Percentiles rank a stretch among this genome's conserved stretches.
Conservation (phyloP, 83 land plant genomes). For the Picea abies region DNA sequence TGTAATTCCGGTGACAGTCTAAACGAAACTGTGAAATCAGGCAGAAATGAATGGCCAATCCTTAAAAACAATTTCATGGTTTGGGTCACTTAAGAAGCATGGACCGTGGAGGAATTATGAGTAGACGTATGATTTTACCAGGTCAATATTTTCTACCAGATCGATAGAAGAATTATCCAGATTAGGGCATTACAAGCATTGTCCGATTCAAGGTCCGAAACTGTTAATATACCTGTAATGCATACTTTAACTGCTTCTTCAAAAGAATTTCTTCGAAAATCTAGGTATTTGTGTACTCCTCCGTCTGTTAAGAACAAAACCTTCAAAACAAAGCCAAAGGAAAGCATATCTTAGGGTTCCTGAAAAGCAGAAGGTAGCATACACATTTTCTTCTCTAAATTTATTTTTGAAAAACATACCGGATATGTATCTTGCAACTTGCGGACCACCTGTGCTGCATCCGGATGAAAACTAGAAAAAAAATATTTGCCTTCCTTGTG, state of each 20-base stretch:
- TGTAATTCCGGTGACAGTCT: too few species aligned
- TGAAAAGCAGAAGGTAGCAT: too few species aligned
- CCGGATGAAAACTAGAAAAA: slow-evolving; percentile 95
- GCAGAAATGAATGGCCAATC: too few species aligned
- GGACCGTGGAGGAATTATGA: too few species aligned
- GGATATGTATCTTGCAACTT: slow-evolving; percentile 68
- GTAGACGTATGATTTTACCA: too few species aligned
- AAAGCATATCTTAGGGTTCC: too few species aligned
- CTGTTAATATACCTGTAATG: slow-evolving; percentile 20
- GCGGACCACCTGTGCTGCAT: slow-evolving; percentile 67
- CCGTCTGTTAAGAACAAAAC: slow-evolving; percentile 89
- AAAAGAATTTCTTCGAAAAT: slow-evolving; percentile 76
- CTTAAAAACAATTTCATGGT: too few species aligned
- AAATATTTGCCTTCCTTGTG: slow-evolving; percentile 60
- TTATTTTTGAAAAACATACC: slow-evolving; percentile 31
- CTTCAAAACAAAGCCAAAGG: slow-evolving; percentile 28
- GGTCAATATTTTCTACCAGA: background rate
- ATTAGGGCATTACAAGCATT: too few species aligned
- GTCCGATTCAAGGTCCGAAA: background rate
- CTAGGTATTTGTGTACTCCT: slow-evolving; percentile 56
- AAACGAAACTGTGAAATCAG: too few species aligned
- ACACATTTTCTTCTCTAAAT: too few species aligned
- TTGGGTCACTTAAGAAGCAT: too few species aligned
- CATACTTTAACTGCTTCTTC: slow-evolving; percentile 84
- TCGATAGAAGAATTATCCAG: too few species aligned